Evolutionary conservation across 1,284 basidiomycete species (phyloP).

Genomic region (Trametes versicolor): DNA sequence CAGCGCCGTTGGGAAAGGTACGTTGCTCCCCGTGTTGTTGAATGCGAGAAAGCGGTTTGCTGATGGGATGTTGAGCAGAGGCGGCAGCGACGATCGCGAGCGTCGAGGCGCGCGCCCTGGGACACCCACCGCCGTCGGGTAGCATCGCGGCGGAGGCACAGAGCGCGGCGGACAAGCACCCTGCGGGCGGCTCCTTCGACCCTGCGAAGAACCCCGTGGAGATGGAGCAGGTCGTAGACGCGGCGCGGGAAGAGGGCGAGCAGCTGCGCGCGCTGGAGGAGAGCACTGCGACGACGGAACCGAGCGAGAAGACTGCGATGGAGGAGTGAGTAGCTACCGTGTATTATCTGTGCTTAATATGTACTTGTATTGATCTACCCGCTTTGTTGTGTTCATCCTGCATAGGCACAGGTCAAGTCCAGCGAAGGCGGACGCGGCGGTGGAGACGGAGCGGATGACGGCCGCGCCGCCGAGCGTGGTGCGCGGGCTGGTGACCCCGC

Average conservation of each 20-base stretch:
- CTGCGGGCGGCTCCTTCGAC: slow-evolving; percentile 33
- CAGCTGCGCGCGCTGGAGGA: slow-evolving; percentile 25
- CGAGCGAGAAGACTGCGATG: neutral
- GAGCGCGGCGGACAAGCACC: slow-evolving; percentile 43
- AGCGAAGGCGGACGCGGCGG: slow-evolving; percentile 16
- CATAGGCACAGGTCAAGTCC: neutral
- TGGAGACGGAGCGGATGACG: slow-evolving; percentile 19
- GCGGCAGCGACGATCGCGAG: slow-evolving; percentile 33
- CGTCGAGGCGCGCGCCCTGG: slow-evolving; percentile 42
- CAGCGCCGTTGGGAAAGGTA: slow-evolving; percentile 38
- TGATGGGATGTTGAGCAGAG: slow-evolving; percentile 12
- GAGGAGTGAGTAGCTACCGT: slow-evolving; percentile 16
- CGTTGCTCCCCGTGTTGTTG: slow-evolving; percentile 2
- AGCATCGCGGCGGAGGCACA: slow-evolving; percentile 46
- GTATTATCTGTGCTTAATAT: slow-evolving; percentile 2
- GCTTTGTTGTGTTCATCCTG: neutral
- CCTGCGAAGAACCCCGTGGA: slow-evolving; percentile 25
- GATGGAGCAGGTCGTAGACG: slow-evolving; percentile 28
- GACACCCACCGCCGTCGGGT: slow-evolving; percentile 45
- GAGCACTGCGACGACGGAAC: slow-evolving; percentile 6
- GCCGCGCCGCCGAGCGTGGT: slow-evolving; percentile 18
- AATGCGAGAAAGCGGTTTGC: neutral
- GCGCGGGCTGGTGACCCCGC: slow-evolving; percentile 20
- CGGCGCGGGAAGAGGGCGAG: slow-evolving; percentile 28
- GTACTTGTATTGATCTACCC: neutral